phyloP scores from a whole-genome alignment of 352 stramenopile genomes.

The Phytophthora europaea region DNA sequence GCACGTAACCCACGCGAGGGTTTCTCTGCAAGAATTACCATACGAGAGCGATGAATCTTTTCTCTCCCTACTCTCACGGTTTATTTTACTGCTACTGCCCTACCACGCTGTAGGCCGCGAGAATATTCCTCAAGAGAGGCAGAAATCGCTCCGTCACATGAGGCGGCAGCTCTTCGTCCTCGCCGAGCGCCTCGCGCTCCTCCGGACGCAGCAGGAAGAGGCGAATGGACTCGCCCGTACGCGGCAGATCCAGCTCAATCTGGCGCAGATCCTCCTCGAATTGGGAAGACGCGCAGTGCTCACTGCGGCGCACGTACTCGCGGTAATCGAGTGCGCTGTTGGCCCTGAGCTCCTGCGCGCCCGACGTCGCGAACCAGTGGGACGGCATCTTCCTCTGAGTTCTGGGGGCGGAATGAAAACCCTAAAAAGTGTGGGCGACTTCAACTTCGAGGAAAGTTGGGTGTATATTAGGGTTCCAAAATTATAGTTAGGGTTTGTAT shows the following conservation, averaged over 20 bases:
- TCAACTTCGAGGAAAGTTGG: conserved; percentile 18
- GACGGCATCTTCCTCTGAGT: conserved; percentile 24
- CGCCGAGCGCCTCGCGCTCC: conserved; percentile 15
- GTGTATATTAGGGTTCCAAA: background rate
- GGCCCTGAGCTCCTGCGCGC: conserved; percentile 43
- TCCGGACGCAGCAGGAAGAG: conserved; percentile 55
- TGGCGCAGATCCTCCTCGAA: conserved; percentile 72
- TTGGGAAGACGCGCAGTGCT: conserved; percentile 28
- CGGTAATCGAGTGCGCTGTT: conserved; percentile 51
- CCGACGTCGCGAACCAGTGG: conserved; percentile 64
- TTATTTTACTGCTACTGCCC: conserved; percentile 1
- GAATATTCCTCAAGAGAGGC: conserved; percentile 58
- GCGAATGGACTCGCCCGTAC: conserved; percentile 61
- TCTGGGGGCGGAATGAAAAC: background rate
- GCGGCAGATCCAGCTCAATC: conserved; percentile 78
- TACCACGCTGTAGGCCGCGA: conserved; percentile 71
- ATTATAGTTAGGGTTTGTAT: conserved; percentile 13
- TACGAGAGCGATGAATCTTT: background rate
- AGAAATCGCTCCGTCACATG: conserved; percentile 45
- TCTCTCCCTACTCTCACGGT: background rate
- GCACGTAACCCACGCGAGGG: conserved; percentile 77
- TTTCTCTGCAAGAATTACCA: conserved; percentile 50
- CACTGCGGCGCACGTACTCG: conserved; percentile 51
- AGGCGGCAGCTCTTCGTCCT: conserved; percentile 31
- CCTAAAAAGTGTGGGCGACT: conserved; percentile 11